Evolutionary conservation across 441 rosid genomes (phyloP), one percentile per base, ranked within the genome.

Genomic region (Croton setiger): DNA sequence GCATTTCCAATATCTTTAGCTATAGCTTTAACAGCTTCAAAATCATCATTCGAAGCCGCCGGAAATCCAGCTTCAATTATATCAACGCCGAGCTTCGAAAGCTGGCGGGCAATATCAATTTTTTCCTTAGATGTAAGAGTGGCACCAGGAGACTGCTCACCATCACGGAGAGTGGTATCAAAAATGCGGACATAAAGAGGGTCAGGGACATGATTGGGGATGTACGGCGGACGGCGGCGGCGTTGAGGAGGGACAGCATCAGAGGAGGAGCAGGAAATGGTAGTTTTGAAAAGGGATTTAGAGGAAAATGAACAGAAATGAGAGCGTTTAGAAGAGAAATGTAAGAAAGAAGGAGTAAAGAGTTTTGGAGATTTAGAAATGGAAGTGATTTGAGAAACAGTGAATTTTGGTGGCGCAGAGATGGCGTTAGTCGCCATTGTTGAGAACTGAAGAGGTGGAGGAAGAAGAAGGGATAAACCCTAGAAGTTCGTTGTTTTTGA

Each of bases 131-230:
- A 85, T 5, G 94, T 86, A 20, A 94, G 76, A 4, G 96, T 82
- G 76, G 97, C 99, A 60, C 98, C 97, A 0, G 97, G 94, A 71
- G 99, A 92, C 72, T 92, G 97, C 72, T 94, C 99, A 41, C 99
- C 98, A 71, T 94, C 98, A 2, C 97, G 95, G 78, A 94, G 96
- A 60, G 98, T 91, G 10, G 98, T 91, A 71, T 91, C 97, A 72
- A 92, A 94, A 71, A 94, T 55, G 27, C 98, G 89, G 67, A 94
- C 90, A 67, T 91, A 94, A 57, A 73, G 75, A 23, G 97, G 92
- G 76, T 88, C 86, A 1, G 88, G 62, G 49, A 93, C 89, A 53
- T 69, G 86, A 82, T 74, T 80, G 41, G 98, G 97, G 67, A 89
- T 66, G 78, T 91, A 91, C 0, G 76, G 76, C 0, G 97, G 95